These are phyloP conservation scores for Physaria fendleri DNA, from an alignment of 345 rosid species.

Conservation along the genomic window DNA sequence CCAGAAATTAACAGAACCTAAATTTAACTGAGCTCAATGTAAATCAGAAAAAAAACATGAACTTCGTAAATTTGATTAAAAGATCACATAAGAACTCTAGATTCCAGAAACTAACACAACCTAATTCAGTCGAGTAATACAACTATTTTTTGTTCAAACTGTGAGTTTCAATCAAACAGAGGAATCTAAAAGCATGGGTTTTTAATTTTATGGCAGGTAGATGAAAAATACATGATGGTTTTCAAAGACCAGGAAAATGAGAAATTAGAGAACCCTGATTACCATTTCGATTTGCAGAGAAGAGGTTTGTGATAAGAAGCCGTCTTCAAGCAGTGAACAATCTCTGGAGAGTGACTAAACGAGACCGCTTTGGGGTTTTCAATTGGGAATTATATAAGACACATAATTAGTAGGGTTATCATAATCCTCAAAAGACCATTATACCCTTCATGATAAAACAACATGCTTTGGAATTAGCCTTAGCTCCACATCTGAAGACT, in stretches of 20 bases:
- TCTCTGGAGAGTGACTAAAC: neutral
- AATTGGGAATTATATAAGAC: neutral
- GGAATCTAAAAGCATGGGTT: neutral
- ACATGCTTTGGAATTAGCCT: too few species aligned
- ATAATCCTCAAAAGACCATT: neutral
- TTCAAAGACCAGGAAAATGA: neutral
- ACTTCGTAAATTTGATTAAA: neutral
- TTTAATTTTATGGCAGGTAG: neutral
- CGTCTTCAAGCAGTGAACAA: slow-evolving; percentile 12
- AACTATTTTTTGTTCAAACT: neutral
- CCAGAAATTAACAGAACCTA: neutral
- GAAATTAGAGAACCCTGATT: neutral
- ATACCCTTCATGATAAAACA: neutral
- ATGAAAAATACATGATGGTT: neutral
- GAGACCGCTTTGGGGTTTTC: neutral
- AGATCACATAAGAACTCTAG: neutral
- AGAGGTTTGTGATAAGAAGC: neutral
- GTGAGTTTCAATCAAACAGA: neutral
- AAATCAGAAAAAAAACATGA: neutral
- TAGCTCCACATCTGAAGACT: too few species aligned
- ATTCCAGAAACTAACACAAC: neutral
- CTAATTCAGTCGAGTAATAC: neutral
- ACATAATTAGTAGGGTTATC: neutral
- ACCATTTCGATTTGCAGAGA: slow-evolving; percentile 26
- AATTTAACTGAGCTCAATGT: neutral